Conservation (phyloP, 306 rosid species). For the Astragalus membranaceus region DNA sequence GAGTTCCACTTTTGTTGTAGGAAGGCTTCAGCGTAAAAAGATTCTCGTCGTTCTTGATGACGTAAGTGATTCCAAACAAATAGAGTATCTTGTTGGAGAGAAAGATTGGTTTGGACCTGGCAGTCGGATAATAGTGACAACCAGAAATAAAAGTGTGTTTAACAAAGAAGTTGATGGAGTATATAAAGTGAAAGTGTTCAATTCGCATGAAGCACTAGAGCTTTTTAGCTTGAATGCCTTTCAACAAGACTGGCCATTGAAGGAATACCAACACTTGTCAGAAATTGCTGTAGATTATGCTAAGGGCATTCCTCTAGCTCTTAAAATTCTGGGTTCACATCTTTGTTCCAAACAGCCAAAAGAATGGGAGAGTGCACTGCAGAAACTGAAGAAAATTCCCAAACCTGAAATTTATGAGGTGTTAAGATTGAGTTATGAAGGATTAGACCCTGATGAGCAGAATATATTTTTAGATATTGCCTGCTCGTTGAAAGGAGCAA, state of each 20-base stretch:
- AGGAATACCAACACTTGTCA: neutral
- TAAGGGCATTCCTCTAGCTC: neutral
- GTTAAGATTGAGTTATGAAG: conserved; percentile 1
- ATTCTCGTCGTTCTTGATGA: neutral
- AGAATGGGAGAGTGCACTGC: neutral
- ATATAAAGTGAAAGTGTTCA: neutral
- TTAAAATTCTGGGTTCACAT: neutral
- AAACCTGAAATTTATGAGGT: neutral
- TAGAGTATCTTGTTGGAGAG: neutral
- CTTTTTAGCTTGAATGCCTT: neutral
- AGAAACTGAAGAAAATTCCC: neutral
- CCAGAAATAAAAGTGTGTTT: neutral
- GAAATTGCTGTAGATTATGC: neutral
- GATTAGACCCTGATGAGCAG: neutral
- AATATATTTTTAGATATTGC: neutral
- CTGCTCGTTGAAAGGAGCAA: neutral
- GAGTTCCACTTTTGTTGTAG: neutral
- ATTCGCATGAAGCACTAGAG: neutral
- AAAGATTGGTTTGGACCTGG: neutral
- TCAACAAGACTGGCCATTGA: neutral
- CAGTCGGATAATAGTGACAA: neutral
- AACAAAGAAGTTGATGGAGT: neutral
- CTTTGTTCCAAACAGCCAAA: neutral
- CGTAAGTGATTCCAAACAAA: neutral
- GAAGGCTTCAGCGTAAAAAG: neutral